Base-by-base conservation (phyloP, 805 yeast genomes). In the Lipomyces japonicus region DNA sequence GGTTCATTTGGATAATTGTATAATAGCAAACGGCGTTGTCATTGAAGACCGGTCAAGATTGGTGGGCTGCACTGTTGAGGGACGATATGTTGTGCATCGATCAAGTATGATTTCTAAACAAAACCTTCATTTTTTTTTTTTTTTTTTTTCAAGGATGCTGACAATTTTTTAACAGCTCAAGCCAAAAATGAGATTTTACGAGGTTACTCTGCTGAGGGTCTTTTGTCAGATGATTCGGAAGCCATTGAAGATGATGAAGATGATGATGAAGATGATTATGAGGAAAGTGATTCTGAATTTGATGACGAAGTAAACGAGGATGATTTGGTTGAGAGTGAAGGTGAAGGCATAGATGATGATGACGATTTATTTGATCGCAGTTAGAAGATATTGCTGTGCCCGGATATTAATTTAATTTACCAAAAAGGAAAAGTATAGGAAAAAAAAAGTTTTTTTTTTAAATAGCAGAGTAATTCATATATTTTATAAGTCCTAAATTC, bases 51-150 rank as follows among this genome's bases (percentile, higher is more conserved):
- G 84, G 66, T 73, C 80, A 38, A 80, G 76, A 63, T 75, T 93
- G 55, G 78, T 81, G 12, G 84, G 84, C 60, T 91, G 96, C 73
- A 82, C 86, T 55, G 84, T 93, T 23, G 97, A 90, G 67, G 86
- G 95, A 7, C 73, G 81, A 1, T 87, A 82, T 64, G 73, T 72
- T 18, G 90, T 93, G 21, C 73, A 77, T 2, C 71, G 77, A 60
- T 81, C 82, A 45, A 71, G 61, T 61, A 51, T 58, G 61, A 42
- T 59, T 57, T 45, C 44, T 55, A 36, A 62, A 52, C 51, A 59
- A 56, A 61, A 61, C 60, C 24, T 60, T 51, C 14, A 18, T 9
- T 26, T 42, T 61, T 60, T 53, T 64, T 55, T 60, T 51, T 16
- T 19, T 9, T 26, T 42, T 61, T 60, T 53, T 64, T 55, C 64